Evolutionary conservation across 106 monocot species (phyloP).

Genomic region (Hemerocallis citrina): DNA sequence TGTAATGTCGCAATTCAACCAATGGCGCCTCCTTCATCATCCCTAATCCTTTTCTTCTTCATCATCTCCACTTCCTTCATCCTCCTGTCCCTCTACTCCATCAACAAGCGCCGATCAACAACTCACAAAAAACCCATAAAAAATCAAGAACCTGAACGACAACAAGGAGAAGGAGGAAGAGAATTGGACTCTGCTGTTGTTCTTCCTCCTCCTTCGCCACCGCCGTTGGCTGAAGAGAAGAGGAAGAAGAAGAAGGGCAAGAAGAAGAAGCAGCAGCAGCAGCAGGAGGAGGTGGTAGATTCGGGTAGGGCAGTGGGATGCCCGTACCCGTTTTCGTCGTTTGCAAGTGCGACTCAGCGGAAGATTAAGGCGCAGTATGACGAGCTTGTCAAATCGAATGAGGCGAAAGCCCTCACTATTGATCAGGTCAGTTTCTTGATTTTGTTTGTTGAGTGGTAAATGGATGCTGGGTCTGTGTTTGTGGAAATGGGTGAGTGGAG

Average conservation of each 20-base stretch:
- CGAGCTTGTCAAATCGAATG: constrained; percentile 41
- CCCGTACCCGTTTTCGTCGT: constrained; percentile 55
- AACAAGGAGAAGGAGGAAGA: background rate
- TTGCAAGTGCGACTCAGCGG: constrained; percentile 48
- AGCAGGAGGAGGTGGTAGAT: background rate
- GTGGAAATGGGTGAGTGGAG: background rate
- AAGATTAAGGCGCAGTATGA: constrained; percentile 62
- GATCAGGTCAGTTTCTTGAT: constrained; percentile 53
- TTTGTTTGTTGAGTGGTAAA: background rate
- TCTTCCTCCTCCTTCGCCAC: background rate
- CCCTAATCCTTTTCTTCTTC: background rate
- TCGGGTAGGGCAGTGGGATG: background rate
- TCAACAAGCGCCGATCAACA: background rate
- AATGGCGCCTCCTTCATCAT: background rate
- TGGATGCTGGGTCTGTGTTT: background rate
- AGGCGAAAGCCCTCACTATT: constrained; percentile 33
- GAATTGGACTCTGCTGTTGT: background rate
- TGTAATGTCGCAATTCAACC: constrained; percentile 1
- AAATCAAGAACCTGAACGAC: background rate
- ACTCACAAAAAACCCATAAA: background rate
- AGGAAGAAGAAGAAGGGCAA: constrained; percentile 20
- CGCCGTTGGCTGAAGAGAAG: constrained; percentile 15
- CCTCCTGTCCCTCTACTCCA: too few species aligned
- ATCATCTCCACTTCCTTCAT: background rate
- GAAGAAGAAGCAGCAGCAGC: constrained; percentile 6